Base-by-base conservation (phyloP, 2,329 filamentous ascomycete genomes). In the Colletotrichum sidae region DNA sequence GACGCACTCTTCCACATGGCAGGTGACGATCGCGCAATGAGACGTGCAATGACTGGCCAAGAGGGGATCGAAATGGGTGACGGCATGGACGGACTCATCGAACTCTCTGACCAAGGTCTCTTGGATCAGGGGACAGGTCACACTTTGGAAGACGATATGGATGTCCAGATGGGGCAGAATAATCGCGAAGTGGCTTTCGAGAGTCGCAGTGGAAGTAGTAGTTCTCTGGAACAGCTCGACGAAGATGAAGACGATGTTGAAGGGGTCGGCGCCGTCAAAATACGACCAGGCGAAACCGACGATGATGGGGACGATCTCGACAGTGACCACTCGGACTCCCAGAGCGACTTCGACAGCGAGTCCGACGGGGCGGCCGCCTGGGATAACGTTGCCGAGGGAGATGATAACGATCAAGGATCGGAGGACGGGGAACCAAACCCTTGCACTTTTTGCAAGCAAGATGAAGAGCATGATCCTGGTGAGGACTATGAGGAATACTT, bases 401-500 rank as follows among this genome's bases (percentile, higher is more conserved):
- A 81, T 38, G 84, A 83, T 62, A 88, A 87, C 3, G 84, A 84
- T 10, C 88, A 90, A 41, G 83, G 84, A 10, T 84, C 82, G 2
- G 86, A 88, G 60, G 80, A 80, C 2, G 85, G 82, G 47, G 81
- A 82, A 13, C 67, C 75, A 56, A 80, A 78, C 50, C 70, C 74
- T 57, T 83, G 77, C 79, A 91, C 93, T 69, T 96, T 95, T 73
- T 97, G 94, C 79, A 89, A 89, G 61, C 86, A 93, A 75, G 90
- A 92, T 69, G 93, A 96, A 78, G 92, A 96, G 59, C 85, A 95
- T 68, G 93, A 95, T 71, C 92, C 92, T 1, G 89, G 87, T 69
- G 91, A 92, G 69, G 92, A 94, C 69, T 96, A 90, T 72, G 93
- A 96, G 76, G 84, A 90, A 64, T 93, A 91, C 75, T 82, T 97